Conservation (phyloP, 169 alveolate genomes). For the Pseudocohnilembus persalinus region DNA sequence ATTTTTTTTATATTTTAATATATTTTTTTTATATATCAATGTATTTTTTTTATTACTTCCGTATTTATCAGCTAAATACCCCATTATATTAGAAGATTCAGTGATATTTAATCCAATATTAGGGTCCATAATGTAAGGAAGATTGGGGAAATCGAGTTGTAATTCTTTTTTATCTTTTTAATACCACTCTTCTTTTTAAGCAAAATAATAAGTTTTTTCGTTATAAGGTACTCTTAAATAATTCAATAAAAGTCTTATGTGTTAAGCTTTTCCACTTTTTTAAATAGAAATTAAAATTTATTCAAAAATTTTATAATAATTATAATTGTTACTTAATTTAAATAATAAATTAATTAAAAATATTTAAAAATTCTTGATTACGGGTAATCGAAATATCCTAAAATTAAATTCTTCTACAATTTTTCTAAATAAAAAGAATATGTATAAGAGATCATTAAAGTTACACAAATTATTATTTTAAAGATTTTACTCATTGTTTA, state of each 20-base stretch:
- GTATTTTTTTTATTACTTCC: no score
- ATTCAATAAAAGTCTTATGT: neutral
- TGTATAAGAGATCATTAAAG: neutral
- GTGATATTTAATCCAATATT: neutral
- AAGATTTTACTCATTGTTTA: neutral
- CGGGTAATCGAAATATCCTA: neutral
- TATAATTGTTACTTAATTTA: no score
- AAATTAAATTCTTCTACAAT: neutral
- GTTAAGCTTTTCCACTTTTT: neutral
- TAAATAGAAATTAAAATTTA: no score
- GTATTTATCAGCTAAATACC: neutral
- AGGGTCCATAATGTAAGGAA: neutral
- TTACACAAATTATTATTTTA: neutral
- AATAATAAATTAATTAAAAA: no score
- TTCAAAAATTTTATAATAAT: no score
- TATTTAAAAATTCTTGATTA: no score
- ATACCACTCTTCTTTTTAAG: neutral
- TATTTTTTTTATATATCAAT: no score
- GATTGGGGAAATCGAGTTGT: neutral
- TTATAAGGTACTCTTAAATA: neutral
- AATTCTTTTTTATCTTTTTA: neutral
- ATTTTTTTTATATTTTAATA: no score
- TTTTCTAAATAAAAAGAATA: no score
- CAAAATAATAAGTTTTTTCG: neutral
- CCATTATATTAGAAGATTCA: neutral